These are phyloP conservation scores for Rhodotorula kratochvilovae DNA, from an alignment of 768 basidiomycete genomes.

Conservation along the genomic window DNA sequence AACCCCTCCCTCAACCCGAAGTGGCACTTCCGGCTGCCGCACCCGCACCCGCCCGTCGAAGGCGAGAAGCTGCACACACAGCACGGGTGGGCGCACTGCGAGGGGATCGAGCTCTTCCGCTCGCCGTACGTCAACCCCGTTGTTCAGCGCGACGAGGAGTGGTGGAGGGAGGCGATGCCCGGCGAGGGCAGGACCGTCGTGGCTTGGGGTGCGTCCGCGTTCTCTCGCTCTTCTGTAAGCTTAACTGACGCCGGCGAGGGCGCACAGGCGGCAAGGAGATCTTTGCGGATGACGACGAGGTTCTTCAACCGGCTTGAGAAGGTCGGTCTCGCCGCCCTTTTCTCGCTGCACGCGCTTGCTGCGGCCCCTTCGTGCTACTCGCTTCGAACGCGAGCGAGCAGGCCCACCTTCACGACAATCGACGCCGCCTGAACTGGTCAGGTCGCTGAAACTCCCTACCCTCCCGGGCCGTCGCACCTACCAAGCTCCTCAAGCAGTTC, in stretches of 20 bases:
- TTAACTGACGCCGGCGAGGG: background rate
- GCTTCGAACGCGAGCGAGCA: no score
- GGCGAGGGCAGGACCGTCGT: slow-evolving; percentile 26
- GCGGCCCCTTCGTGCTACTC: no score
- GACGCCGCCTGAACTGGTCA: no score
- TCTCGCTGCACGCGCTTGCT: background rate
- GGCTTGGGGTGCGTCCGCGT: slow-evolving; percentile 12
- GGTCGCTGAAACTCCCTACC: background rate
- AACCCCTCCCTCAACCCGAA: slow-evolving; percentile 8
- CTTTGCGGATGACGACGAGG: slow-evolving; percentile 28
- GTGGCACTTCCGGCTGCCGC: slow-evolving; percentile 6
- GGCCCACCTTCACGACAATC: no score
- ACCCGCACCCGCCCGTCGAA: background rate
- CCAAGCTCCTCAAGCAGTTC: background rate
- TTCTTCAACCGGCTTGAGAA: slow-evolving; percentile 1
- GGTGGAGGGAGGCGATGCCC: slow-evolving; percentile 32
- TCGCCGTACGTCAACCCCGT: slow-evolving; percentile 30
- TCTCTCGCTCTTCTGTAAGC: background rate
- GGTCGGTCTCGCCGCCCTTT: background rate
- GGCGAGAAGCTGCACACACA: background rate
- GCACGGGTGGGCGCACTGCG: slow-evolving; percentile 5
- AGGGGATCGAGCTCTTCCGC: slow-evolving; percentile 20
- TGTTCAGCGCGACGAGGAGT: slow-evolving; percentile 12
- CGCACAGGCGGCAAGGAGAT: slow-evolving; percentile 20
- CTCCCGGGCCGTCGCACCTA: slow-evolving; percentile 13